These are phyloP conservation scores for Mucor saturninus DNA, from an alignment of 371 early-diverging fungal species.

Conservation along the genomic window DNA sequence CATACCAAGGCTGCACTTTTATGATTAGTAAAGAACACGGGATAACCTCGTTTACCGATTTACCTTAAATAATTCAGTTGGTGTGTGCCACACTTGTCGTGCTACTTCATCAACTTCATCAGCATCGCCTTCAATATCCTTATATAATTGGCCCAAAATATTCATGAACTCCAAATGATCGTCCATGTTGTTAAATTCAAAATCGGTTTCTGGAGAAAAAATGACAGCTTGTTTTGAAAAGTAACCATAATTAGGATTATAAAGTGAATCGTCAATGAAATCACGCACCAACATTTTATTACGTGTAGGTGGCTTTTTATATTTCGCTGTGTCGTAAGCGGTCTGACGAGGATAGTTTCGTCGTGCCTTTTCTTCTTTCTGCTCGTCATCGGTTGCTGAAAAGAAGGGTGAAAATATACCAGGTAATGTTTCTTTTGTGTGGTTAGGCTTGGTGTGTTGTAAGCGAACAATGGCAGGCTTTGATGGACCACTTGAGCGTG, in stretches of 20 bases:
- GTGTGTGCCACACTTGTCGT: slow-evolving; percentile 96
- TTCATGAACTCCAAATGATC: slow-evolving; percentile 87
- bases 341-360: slow-evolving; percentile 46
- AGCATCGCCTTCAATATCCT: slow-evolving; percentile 74
- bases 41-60: not conserved
- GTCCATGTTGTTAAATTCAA: slow-evolving; percentile 69
- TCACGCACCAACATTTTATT: slow-evolving; percentile 83
- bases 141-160: slow-evolving; percentile 77
- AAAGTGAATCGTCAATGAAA: slow-evolving; percentile 95
- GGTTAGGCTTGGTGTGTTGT: slow-evolving; percentile 16
- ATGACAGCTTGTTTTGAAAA: slow-evolving; percentile 95
- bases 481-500: not conserved
- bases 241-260: slow-evolving; percentile 96
- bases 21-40: not conserved
- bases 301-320: slow-evolving; percentile 54
- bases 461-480: slow-evolving; percentile 13
- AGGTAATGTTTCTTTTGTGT: slow-evolving; percentile 10
- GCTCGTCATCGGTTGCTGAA: slow-evolving; percentile 34
- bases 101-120: slow-evolving; percentile 66
- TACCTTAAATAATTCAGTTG: slow-evolving; percentile 93
- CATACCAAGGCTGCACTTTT: slow-evolving; percentile 80
- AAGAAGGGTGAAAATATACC: slow-evolving; percentile 42
- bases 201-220: slow-evolving; percentile 76
- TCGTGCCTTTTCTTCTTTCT: slow-evolving; percentile 32
- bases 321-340: slow-evolving; percentile 42